Evolutionary conservation across 192 early-diverging fungal genomes (phyloP), one percentile per base, ranked within the genome.

Genomic region (Umbelopsis vinacea): DNA sequence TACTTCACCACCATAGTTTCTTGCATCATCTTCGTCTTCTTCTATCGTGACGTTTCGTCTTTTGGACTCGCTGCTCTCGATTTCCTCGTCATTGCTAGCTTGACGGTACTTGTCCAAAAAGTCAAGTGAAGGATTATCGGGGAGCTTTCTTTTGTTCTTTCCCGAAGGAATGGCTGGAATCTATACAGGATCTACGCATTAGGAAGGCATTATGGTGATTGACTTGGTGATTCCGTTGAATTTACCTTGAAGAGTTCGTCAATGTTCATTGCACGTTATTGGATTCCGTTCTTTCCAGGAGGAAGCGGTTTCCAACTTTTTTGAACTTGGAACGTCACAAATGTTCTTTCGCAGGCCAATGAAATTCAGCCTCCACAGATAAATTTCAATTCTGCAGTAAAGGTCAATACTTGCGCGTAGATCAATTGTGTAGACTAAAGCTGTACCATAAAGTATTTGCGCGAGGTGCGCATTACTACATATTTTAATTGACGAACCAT

Each of bases 71-170:
- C 66, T 50, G n/a, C 67, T 53, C 21, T 66, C 67, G 46, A 68
- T 67, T 9, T 46, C 33, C 26, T 33, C 70, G 38, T 66, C 71
- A 52, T 33, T 60, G 22, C 76, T 70, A 10, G 57, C 37, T 33
- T 69, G 37, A 43, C 68, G 69, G 17, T 83, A 77, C 23, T 79
- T 82, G 67, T 87, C 82, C 46, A 89, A 60, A 38, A 83, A 80
- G 43, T 77, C 69, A 12, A 80, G 57, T 23, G 81, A 76, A 23
- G 86, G 80, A 35, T 71, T 79, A 1, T 75, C 73, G 10, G 79
- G 74, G 70, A 82, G 80, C 72, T 86, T 87, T 37, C 84, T 68
- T 52, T 86, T 89, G 69, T 83, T 87, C 29, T 74, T 72, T 22
- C 77, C 79, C 52, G 70, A 82, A 14, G 81, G 83, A 55, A 84